A percentile compares a stretch with the other conserved stretches of the same genome.
Evolutionary conservation across 805 yeast genomes (phyloP).

Genomic region (Tetrapisispora phaffii): DNA sequence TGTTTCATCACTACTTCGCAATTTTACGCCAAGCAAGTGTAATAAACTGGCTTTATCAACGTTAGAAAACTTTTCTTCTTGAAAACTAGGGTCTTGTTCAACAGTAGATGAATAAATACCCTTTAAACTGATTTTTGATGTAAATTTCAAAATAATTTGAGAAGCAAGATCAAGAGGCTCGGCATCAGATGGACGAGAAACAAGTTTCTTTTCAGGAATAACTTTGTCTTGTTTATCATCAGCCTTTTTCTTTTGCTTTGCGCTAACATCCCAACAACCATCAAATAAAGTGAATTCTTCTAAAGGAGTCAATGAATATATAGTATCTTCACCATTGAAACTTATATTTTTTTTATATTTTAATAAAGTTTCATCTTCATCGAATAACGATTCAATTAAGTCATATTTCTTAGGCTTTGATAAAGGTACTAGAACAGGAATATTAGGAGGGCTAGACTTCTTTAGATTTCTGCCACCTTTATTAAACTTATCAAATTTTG

Average conservation of each 20-base stretch:
- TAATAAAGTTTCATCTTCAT: slow-evolving; percentile 13
- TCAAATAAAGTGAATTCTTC: slow-evolving; percentile 19
- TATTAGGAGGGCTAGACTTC: slow-evolving; percentile 7
- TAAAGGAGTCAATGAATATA: slow-evolving; percentile 16
- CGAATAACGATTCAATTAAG: slow-evolving; percentile 13
- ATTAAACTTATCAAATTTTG: slow-evolving; percentile 1
- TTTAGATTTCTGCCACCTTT: slow-evolving; percentile 1
- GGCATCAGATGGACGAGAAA: not conserved
- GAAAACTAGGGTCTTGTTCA: slow-evolving; percentile 10
- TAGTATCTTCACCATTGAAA: slow-evolving; percentile 19
- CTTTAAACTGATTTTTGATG: slow-evolving; percentile 10
- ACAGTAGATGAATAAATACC: slow-evolving; percentile 17
- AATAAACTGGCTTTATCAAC: slow-evolving; percentile 11
- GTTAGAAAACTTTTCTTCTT: slow-evolving; percentile 16
- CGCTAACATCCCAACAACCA: slow-evolving; percentile 19
- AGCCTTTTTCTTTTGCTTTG: slow-evolving; percentile 8
- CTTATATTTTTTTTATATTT: slow-evolving; percentile 16
- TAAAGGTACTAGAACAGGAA: slow-evolving; percentile 6
- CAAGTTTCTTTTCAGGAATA: not conserved
- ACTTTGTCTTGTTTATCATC: no score
- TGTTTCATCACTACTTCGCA: slow-evolving; percentile 8
- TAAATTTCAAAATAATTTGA: slow-evolving; percentile 13
- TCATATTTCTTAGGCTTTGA: slow-evolving; percentile 15
- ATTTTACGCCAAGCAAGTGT: slow-evolving; percentile 14
- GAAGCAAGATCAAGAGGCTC: slow-evolving; percentile 6